Evolutionary conservation across 352 stramenopile genomes (phyloP), one percentile per base, ranked within the genome.

Genomic region (Globisporangium orthogonon): DNA sequence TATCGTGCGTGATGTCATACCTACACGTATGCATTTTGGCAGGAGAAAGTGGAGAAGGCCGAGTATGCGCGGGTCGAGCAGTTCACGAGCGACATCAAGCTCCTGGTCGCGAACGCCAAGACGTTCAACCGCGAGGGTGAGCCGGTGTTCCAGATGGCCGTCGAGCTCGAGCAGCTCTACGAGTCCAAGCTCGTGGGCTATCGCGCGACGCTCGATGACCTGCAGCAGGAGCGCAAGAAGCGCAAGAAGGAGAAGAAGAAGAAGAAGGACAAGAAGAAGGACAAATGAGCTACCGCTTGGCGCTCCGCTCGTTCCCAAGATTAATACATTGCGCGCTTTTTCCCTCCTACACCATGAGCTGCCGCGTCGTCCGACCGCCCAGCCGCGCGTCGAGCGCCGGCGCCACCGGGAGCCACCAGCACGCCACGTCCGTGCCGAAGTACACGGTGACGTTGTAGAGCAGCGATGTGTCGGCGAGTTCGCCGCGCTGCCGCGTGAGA

Each of bases 241-340:
- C 83, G 79, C 66, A 94, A 93, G 66, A 92, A 93, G 56, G 81
- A 91, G 23, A 91, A 93, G 71, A 94, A 94, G 72, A 93, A 94
- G 62, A 77, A 89, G 47, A 94, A 93, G 70, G 76, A 91, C 39
- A 91, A 94, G 68, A 93, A 94, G 63, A 92, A 94, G 55, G 79
- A 91, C 50, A 94, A 94, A 67, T 79, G 53, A 78, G 52, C 45
- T 1, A 14, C 39, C 11, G n/a, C n/a, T n/a, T n/a, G n/a, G n/a
- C n/a, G n/a, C n/a, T n/a, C n/a, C 7, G 7, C 7, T 5, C 37
- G 15, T 10, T 43, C 7, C 6, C 37, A 43, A 43, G 17, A 14
- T 17, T 50, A 13, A 52, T 29, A 2, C 29, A 52, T 13, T 40
- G 29, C 30, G 3, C 18, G 29, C 47, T 13, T n/a, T n/a, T n/a